phyloP scores from a whole-genome alignment of 805 yeast species.

The Barnettozyma pratensis region DNA sequence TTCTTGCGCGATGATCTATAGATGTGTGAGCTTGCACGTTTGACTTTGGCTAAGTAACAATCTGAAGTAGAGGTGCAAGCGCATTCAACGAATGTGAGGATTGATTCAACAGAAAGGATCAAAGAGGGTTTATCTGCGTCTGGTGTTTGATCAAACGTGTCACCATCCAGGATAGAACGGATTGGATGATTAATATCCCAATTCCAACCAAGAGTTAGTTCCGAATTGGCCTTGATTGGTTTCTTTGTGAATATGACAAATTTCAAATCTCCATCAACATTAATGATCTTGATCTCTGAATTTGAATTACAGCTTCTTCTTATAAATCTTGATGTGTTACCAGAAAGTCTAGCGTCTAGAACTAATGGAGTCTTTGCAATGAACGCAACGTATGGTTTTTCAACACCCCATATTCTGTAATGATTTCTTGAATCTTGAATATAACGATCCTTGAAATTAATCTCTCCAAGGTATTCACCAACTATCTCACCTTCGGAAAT shows the following conservation, averaged over 20 bases:
- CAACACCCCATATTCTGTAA: slow-evolving; percentile 68
- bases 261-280: slow-evolving; percentile 35
- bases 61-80: slow-evolving; percentile 44
- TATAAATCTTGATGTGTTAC: slow-evolving; percentile 69
- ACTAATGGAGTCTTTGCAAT: slow-evolving; percentile 58
- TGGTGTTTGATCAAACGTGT: slow-evolving; percentile 47
- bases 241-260: slow-evolving; percentile 54
- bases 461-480: slow-evolving; percentile 66
- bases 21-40: slow-evolving; percentile 55
- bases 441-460: slow-evolving; percentile 62
- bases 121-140: slow-evolving; percentile 50
- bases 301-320: slow-evolving; percentile 77
- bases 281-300: slow-evolving; percentile 52
- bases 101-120: slow-evolving; percentile 56
- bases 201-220: slow-evolving; percentile 78
- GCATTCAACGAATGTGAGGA: slow-evolving; percentile 61
- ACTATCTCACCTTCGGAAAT: slow-evolving; percentile 47
- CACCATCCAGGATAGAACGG: slow-evolving; percentile 37
- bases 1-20: slow-evolving; percentile 44
- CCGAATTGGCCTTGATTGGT: slow-evolving; percentile 59
- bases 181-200: slow-evolving; percentile 86
- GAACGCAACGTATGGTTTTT: slow-evolving; percentile 51
- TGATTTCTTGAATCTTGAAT: slow-evolving; percentile 66
- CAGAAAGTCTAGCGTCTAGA: slow-evolving; percentile 75
- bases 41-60: slow-evolving; percentile 56